These are phyloP conservation scores for Hymenoscyphus fructigenus DNA, from an alignment of 2,329 filamentous ascomycete genomes.

Conservation along the genomic window DNA sequence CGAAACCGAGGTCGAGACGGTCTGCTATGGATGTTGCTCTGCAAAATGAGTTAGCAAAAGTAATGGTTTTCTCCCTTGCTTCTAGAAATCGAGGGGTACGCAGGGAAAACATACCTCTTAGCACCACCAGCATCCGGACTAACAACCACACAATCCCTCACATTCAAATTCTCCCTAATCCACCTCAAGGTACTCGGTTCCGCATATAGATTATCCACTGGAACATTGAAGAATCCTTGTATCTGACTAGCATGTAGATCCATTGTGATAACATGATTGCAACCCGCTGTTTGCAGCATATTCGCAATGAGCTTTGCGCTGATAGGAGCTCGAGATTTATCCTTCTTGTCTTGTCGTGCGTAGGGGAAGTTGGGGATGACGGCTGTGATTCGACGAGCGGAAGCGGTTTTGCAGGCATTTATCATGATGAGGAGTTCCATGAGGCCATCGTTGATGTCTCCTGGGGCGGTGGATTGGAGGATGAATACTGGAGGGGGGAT, in stretches of 20 bases:
- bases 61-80: not conserved
- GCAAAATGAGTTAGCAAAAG: not conserved
- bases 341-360: conserved; percentile 96
- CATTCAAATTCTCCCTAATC: conserved; percentile 82
- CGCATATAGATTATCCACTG: conserved; percentile 79
- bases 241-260: conserved; percentile 93
- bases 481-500: conserved; percentile 71
- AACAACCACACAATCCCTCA: conserved; percentile 87
- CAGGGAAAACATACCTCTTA: conserved; percentile 60
- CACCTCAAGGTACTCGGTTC: conserved; percentile 89
- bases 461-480: conserved; percentile 88
- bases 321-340: conserved; percentile 93
- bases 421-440: conserved; percentile 99
- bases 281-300: conserved; percentile 94
- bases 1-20: conserved; percentile 84
- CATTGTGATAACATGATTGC: conserved; percentile 93
- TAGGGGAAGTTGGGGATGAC: conserved; percentile 97
- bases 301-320: conserved; percentile 95
- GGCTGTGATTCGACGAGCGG: conserved; percentile 87
- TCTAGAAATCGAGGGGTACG: not conserved
- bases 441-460: conserved; percentile 95
- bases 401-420: conserved; percentile 85
- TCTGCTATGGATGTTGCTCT: conserved; percentile 91
- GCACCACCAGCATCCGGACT: conserved; percentile 93
- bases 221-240: conserved; percentile 90